Percentiles rank a stretch among this genome's conserved stretches.
Conservation (phyloP, 73 alveolate species). For the Effrenium voratum region DNA sequence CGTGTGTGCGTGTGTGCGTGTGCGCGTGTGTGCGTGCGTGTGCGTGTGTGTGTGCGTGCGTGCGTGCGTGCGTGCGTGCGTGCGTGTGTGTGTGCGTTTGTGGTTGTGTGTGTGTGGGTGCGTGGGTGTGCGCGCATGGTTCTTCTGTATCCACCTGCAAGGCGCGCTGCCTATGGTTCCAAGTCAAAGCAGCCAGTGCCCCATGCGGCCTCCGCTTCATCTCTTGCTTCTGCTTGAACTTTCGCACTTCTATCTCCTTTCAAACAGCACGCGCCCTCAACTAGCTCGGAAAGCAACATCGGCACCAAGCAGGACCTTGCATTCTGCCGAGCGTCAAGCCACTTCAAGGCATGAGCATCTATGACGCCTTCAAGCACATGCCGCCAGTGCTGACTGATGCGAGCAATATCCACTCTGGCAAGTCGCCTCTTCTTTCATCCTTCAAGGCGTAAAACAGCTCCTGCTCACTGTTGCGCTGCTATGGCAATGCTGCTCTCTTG, state of each 20-base stretch:
- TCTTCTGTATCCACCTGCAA: background rate
- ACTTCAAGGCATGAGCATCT: slow-evolving; percentile 24
- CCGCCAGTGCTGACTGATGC: background rate
- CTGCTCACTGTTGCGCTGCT: background rate
- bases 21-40: too few relatives aligned
- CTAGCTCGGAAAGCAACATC: background rate
- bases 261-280: background rate
- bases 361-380: background rate
- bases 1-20: too few relatives aligned
- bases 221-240: slow-evolving; percentile 64
- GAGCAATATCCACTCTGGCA: background rate
- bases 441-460: slow-evolving; percentile 83
- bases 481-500: too few relatives aligned
- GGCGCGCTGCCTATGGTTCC: background rate
- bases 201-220: slow-evolving; percentile 27
- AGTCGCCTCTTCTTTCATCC: slow-evolving; percentile 62
- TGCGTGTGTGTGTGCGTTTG: too few relatives aligned
- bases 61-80: too few relatives aligned
- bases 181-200: background rate
- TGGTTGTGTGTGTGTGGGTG: too few relatives aligned
- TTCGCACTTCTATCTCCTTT: slow-evolving; percentile 81
- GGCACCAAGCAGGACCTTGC: background rate
- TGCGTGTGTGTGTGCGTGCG: too few relatives aligned
- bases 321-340: background rate
- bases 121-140: too few relatives aligned